These are phyloP conservation scores for Colletotrichum acutatum DNA, from an alignment of 2,329 filamentous ascomycete genomes.

Conservation along the genomic window DNA sequence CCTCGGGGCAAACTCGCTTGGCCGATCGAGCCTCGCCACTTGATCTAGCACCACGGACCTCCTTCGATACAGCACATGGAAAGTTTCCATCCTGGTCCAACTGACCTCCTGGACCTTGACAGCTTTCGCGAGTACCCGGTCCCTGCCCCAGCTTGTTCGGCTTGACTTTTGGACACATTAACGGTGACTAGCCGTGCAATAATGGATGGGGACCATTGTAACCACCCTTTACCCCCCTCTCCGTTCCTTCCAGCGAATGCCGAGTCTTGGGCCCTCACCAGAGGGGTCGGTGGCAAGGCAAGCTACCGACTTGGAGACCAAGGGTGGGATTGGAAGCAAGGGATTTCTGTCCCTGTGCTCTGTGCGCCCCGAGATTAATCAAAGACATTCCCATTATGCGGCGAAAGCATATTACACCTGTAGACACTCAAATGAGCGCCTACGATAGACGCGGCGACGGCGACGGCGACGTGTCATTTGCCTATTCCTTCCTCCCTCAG, in stretches of 20 bases:
- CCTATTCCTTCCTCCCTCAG: neutral
- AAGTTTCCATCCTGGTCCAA: neutral
- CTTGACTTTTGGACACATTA: constrained; percentile 7
- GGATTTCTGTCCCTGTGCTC: neutral
- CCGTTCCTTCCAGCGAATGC: neutral
- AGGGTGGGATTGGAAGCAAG: neutral
- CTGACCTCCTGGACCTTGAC: neutral
- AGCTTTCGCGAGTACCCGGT: neutral
- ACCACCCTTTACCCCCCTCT: neutral
- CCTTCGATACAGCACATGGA: neutral
- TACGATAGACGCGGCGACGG: neutral
- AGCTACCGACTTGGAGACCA: neutral
- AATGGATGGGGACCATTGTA: constrained; percentile 13
- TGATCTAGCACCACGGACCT: constrained; percentile 18
- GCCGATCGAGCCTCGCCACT: constrained; percentile 11
- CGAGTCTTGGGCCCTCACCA: neutral
- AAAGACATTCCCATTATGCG: neutral
- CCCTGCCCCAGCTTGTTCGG: neutral
- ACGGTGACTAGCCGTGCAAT: neutral
- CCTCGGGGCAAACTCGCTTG: constrained; percentile 3
- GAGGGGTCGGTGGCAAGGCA: neutral
- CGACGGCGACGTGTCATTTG: neutral
- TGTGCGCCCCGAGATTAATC: neutral
- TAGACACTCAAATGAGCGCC: neutral
- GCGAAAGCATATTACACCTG: neutral